Base-by-base conservation (phyloP, 2,329 filamentous ascomycete genomes). In the Claviceps sp. region DNA sequence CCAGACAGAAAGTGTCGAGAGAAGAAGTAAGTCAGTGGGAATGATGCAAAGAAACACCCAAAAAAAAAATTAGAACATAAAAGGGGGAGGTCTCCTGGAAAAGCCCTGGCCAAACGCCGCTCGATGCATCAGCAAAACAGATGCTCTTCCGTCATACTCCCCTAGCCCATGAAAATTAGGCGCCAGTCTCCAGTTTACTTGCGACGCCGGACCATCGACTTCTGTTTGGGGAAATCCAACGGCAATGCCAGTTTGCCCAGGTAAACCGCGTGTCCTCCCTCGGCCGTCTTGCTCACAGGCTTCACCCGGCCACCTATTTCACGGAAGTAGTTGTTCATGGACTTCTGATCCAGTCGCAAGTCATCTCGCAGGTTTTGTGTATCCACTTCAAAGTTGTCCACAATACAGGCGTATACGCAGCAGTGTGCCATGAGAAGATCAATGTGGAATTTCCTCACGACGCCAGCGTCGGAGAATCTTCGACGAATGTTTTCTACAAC, bases 221-320 rank as follows among this genome's bases (percentile, higher is more conserved):
- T 62, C 59, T 69, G 67, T 70, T 85, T 89, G 1, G 91, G 93
- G 64, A 96, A 96, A 53, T 83, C 77, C 46, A 96, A 71, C 3
- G 93, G 93, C 55, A 96, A 66, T 59, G 77, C 79, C 60, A 97
- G 70, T 58, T 81, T 81, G 13, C 86, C 89, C 48, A 90, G 70
- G 54, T 76, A 49, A 14, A 39, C 69, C 34, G 67, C 60, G 52
- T 66, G 66, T 53, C 68, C 76, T 55, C 81, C 80, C 52, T 79
- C 79, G 51, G 79, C 78, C 57, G 81, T 82, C 36, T 76, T 78
- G 57, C 82, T 75, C 53, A 78, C 73, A 57, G 73, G 69, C 64
- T 76, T 79, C 34, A 87, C 74, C 58, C 75, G 79, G 34, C 83
- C 86, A 22, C 88, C 88, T 57, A 93, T 82, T 65, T 91, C 87